phyloP scores from a whole-genome alignment of 1,284 basidiomycete genomes.

The Cutaneotrichosporon arboriforme region DNA sequence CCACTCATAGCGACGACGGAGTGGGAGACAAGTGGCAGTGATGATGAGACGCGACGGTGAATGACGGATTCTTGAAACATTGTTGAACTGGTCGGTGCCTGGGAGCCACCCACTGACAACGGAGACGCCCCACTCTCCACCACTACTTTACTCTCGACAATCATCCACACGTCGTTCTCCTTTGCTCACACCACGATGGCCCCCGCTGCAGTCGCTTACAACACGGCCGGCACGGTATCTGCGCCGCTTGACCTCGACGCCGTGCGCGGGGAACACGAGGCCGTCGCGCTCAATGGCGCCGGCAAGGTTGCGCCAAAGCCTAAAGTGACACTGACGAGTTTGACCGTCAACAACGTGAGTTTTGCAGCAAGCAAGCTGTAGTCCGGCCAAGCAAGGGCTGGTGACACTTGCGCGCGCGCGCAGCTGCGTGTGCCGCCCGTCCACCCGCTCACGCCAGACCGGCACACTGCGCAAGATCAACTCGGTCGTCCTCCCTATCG shows the following conservation, averaged over 20 bases:
- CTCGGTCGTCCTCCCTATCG: slow-evolving; percentile 43
- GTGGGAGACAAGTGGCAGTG: background rate
- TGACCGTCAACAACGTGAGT: slow-evolving; percentile 48
- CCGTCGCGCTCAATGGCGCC: slow-evolving; percentile 25
- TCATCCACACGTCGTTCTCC: no score
- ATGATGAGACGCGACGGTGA: no score
- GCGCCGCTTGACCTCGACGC: slow-evolving; percentile 38
- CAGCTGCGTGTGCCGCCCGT: no score
- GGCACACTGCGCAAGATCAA: slow-evolving; percentile 46
- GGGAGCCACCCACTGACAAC: no score
- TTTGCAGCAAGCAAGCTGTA: no score
- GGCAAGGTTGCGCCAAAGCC: slow-evolving; percentile 37
- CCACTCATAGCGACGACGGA: slow-evolving; percentile 7
- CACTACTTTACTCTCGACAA: no score
- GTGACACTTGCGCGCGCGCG: no score
- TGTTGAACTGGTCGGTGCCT: background rate
- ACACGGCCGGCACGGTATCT: slow-evolving; percentile 42
- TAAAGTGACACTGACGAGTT: slow-evolving; percentile 46
- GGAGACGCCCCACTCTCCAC: background rate
- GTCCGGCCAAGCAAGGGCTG: no score
- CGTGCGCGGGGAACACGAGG: slow-evolving; percentile 33
- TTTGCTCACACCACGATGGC: background rate
- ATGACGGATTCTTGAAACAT: no score
- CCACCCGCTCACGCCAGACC: slow-evolving; percentile 23
- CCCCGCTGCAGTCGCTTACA: slow-evolving; percentile 20